A percentile compares a stretch with the other conserved stretches of the same genome.
Evolutionary conservation across 2,329 filamentous ascomycete genomes (phyloP).

Genomic region (Calonectria henricotiae): DNA sequence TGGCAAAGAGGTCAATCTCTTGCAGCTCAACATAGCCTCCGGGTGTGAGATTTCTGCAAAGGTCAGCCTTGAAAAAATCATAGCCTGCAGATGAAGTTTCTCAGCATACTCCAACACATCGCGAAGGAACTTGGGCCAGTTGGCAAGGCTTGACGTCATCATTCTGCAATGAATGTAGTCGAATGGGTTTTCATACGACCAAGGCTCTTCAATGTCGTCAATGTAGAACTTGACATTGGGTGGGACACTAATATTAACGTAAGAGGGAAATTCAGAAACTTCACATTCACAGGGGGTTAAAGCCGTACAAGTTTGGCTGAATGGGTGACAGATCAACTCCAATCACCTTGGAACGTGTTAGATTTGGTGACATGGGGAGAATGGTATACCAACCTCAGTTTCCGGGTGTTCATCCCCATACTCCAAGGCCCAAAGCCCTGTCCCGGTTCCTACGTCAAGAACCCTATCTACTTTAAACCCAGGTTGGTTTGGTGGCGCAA

Average conservation of each 20-base stretch:
- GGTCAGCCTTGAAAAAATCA: neutral
- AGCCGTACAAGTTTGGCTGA: slow-evolving; percentile 41
- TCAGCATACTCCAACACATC: slow-evolving; percentile 13
- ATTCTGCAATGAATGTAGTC: slow-evolving; percentile 27
- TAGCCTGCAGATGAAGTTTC: neutral
- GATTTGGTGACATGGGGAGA: neutral
- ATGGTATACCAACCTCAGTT: slow-evolving; percentile 9
- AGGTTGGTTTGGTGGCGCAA: slow-evolving; percentile 39
- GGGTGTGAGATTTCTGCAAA: slow-evolving; percentile 7
- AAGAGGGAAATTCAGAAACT: neutral
- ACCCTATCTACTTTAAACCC: slow-evolving; percentile 38
- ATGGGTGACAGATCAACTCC: slow-evolving; percentile 45
- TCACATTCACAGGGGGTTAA: neutral
- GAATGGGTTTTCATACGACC: slow-evolving; percentile 14
- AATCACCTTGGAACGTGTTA: slow-evolving; percentile 24
- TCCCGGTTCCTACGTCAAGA: slow-evolving; percentile 45
- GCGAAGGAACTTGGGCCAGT: slow-evolving; percentile 10
- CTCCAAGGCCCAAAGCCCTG: slow-evolving; percentile 47
- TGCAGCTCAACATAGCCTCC: slow-evolving; percentile 24
- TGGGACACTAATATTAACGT: slow-evolving; percentile 35
- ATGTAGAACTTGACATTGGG: slow-evolving; percentile 36
- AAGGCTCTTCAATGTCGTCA: slow-evolving; percentile 25
- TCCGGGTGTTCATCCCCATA: slow-evolving; percentile 40
- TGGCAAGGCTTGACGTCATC: slow-evolving; percentile 26
- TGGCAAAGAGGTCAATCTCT: slow-evolving; percentile 23